Evolutionary conservation across 192 early-diverging fungal species (phyloP).

Genomic region (Rhizoclosmatium globosum): DNA sequence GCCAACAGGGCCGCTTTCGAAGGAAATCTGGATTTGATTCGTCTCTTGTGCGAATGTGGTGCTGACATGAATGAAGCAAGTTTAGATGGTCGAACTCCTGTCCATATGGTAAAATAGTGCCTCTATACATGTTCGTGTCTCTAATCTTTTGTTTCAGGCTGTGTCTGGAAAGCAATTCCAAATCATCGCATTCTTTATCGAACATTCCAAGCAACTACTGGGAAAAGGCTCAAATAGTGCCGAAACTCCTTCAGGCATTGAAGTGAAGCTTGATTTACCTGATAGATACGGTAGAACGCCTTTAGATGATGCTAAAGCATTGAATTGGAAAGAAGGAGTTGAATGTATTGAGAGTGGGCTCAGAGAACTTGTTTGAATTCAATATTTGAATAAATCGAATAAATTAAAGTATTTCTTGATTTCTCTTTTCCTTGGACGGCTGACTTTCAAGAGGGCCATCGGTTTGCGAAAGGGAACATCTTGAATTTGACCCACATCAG

Average conservation of each 20-base stretch:
- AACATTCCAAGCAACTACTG: slow-evolving; percentile 25
- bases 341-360: slow-evolving; percentile 22
- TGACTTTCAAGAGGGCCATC: too few relatives aligned
- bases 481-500: too few relatives aligned
- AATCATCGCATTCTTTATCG: slow-evolving; percentile 30
- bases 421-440: too few relatives aligned
- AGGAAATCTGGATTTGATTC: slow-evolving; percentile 59
- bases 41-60: slow-evolving; percentile 66
- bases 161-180: slow-evolving; percentile 26
- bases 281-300: slow-evolving; percentile 67
- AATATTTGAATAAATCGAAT: too few relatives aligned
- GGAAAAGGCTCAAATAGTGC: slow-evolving; percentile 14
- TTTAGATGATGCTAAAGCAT: slow-evolving; percentile 55
- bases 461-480: too few relatives aligned
- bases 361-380: background rate
- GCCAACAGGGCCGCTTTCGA: slow-evolving; percentile 48
- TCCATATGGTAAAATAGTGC: slow-evolving; percentile 65
- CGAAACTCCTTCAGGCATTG: slow-evolving; percentile 25
- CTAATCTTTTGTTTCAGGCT: slow-evolving; percentile 21
- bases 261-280: slow-evolving; percentile 52
- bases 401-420: too few relatives aligned
- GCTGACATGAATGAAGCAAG: slow-evolving; percentile 71
- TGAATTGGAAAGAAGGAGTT: slow-evolving; percentile 35
- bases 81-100: slow-evolving; percentile 70
- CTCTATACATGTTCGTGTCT: background rate